Percentiles rank a stretch among this genome's conserved stretches.
Evolutionary conservation across 148 eudicot species (phyloP).

Genomic region (Limonium bicolor): DNA sequence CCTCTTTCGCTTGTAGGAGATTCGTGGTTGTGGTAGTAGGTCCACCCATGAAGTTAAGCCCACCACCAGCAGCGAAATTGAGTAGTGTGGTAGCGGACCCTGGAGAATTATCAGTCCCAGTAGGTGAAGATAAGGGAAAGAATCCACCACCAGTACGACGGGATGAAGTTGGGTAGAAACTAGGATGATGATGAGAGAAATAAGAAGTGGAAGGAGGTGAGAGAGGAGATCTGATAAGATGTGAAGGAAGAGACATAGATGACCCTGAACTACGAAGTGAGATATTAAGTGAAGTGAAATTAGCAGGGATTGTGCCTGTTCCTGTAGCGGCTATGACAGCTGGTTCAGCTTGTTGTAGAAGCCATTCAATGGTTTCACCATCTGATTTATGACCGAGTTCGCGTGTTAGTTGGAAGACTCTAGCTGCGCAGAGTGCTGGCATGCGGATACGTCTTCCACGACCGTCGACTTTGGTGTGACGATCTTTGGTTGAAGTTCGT

Average conservation of each 20-base stretch:
- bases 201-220: slow-evolving; percentile 16
- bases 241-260: slow-evolving; percentile 70
- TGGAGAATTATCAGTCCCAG: slow-evolving; percentile 24
- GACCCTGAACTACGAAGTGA: slow-evolving; percentile 87
- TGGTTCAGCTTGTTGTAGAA: slow-evolving; percentile 92
- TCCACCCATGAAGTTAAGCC: slow-evolving; percentile 11
- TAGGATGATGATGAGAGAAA: slow-evolving; percentile 43
- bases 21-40: too few species aligned
- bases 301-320: slow-evolving; percentile 94
- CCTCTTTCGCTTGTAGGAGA: slow-evolving; percentile 34
- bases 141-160: too few species aligned
- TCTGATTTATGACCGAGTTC: slow-evolving; percentile 94
- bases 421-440: slow-evolving; percentile 93
- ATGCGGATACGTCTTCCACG: slow-evolving; percentile 91
- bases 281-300: slow-evolving; percentile 81
- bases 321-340: slow-evolving; percentile 96
- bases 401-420: slow-evolving; percentile 89
- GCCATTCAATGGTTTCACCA: slow-evolving; percentile 96
- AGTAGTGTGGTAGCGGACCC: slow-evolving; percentile 26
- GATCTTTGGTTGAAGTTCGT: slow-evolving; percentile 74
- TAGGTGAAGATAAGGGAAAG: too few species aligned
- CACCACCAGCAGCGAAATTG: slow-evolving; percentile 20
- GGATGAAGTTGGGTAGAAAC: slow-evolving; percentile 22
- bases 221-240: slow-evolving; percentile 56
- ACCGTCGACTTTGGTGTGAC: slow-evolving; percentile 98